Evolutionary conservation across 768 basidiomycete species (phyloP), one percentile per base, ranked within the genome.

Genomic region (Tulasnella sp.): DNA sequence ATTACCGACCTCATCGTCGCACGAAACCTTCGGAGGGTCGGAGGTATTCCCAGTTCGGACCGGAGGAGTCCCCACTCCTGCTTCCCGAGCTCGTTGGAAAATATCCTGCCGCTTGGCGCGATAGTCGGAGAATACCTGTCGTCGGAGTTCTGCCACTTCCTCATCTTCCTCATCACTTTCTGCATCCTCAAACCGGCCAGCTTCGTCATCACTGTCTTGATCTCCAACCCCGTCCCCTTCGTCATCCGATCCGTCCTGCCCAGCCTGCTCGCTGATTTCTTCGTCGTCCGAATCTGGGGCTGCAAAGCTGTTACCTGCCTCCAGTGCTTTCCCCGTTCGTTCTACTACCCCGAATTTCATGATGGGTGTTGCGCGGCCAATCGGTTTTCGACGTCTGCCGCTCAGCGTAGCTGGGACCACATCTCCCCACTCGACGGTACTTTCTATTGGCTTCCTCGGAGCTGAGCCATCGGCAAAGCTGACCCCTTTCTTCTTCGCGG

Each of bases 271-370:
- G 29, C 45, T 22, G 19, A 49, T 22, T 49, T 64, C 58, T 40
- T 76, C 75, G 68, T 76, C 75, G 22, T 76, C 75, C 11, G 75
- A 76, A 49, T 76, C 75, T 29, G 68, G 39, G 29, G 58, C 38
- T 5, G 25, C 34, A 22, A 64, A 42, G 14, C 17, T 19, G 36
- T 39, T 69, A 6, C 31, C 36, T 31, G 67, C 38, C 2, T 29
- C n/a, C 25, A 40, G 19, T 11, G 31, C 42, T 19, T 42, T 34
- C 19, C 42, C 42, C 6, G 67, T 40, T 12, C 75, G 37, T 40
- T 76, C 75, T 0, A 76, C 58, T 15, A 76, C 67, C 3, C 39
- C 75, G 25, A 42, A 70, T 40, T 76, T 76, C 75, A 76, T 76
- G 34, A 70, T 39, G 1, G 73, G 54, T 19, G 49, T 76, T 39